These are phyloP conservation scores for Candida succiphila DNA, from an alignment of 805 yeast species.

Conservation along the genomic window DNA sequence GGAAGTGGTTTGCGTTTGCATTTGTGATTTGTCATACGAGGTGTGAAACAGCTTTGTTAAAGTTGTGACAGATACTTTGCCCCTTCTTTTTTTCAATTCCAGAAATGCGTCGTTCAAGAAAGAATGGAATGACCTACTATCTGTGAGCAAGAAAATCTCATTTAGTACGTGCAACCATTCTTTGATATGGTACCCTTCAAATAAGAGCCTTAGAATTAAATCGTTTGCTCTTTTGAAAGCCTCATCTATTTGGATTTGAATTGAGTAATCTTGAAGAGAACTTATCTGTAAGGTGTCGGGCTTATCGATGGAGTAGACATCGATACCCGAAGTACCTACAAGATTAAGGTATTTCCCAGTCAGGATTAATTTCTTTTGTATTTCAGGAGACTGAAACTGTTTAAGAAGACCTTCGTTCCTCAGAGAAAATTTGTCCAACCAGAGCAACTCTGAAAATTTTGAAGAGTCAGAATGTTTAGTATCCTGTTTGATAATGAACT, in stretches of 20 bases:
- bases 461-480: not conserved
- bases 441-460: conserved; percentile 41
- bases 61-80: too few species aligned
- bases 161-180: conserved; percentile 40
- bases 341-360: conserved; percentile 85
- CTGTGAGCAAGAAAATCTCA: conserved; percentile 45
- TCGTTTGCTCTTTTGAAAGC: conserved; percentile 64
- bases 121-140: conserved; percentile 38
- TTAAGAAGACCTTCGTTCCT: conserved; percentile 67
- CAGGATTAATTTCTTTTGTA: conserved; percentile 56
- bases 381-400: conserved; percentile 42
- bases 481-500: conserved; percentile 58
- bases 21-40: too few species aligned
- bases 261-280: conserved; percentile 21
- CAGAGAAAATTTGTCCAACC: conserved; percentile 68
- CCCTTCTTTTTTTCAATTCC: too few species aligned
- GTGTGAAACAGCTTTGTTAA: too few species aligned
- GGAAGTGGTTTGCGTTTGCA: too few species aligned
- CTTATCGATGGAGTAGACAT: conserved; percentile 7
- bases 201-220: conserved; percentile 44
- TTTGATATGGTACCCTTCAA: conserved; percentile 48
- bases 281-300: conserved; percentile 2
- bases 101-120: conserved; percentile 44
- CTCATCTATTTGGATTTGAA: conserved; percentile 45
- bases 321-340: conserved; percentile 49